Base-by-base conservation (phyloP, 306 rosid genomes). In the Canavalia gladiata region DNA sequence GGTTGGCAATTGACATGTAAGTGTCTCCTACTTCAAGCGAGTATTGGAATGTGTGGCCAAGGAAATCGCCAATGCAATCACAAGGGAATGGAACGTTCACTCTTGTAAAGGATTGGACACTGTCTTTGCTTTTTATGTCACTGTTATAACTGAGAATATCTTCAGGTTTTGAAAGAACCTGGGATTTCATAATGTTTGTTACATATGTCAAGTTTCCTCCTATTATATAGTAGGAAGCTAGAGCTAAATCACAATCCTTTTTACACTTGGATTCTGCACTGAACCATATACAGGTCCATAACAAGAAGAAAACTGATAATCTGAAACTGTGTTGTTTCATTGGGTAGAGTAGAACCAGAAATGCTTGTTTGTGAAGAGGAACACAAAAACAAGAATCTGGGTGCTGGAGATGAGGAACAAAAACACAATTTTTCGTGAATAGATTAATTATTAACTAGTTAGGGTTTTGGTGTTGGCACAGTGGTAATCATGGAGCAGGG, bases 31-130 rank as follows among this genome's bases (percentile, higher is more conserved):
- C 0, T 4, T 0, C 4, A 66, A 87, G 75, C 6, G 7, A 0
- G 84, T 92, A 88, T 3, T 58, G 35, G 56, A 94, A 94, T 2
- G 4, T 60, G 47, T 92, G 89, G 29, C 94, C 96, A 3, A 88
- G 68, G 72, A 77, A 90, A 11, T 56, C 92, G 1, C 34, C 7
- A 52, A 92, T 67, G 67, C 94, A 92, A 37, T 25, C 87, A 63
- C 97, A 94, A 7, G 84, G 46, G 83, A 92, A 92, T 2, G 94
- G 94, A 75, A 90, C 68, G 69, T 92, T 88, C 65, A 89, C 57
- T 59, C 93, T 90, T 5, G 4, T 75, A 2, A 1, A 58, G 9
- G 18, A 3, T 5, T 0, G 3, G 2, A 89, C 7, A 29, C 0
- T 1, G 56, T 90, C 85, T 78, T 18, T 65, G 88, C 0, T 85